These are phyloP conservation scores for Clarireedia hainanense DNA, from an alignment of 2,329 filamentous ascomycete species.

Conservation along the genomic window DNA sequence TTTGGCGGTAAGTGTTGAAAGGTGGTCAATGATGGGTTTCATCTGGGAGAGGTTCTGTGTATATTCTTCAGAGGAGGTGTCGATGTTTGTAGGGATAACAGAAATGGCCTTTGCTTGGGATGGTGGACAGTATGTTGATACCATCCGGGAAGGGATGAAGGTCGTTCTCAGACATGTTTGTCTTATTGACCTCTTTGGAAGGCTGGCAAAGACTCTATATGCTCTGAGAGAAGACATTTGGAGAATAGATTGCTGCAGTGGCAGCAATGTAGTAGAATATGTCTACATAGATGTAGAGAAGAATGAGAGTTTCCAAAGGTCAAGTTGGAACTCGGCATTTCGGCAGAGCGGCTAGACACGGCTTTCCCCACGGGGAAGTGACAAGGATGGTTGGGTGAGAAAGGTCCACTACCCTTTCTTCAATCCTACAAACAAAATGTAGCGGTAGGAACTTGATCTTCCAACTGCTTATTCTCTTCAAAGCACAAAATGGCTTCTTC, in stretches of 20 bases:
- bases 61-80: slow-evolving; percentile 70
- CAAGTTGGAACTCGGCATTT: neutral
- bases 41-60: slow-evolving; percentile 74
- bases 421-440: neutral
- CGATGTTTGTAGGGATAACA: slow-evolving; percentile 66
- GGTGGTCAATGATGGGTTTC: slow-evolving; percentile 59
- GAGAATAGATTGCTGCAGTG: slow-evolving; percentile 14
- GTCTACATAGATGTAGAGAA: slow-evolving; percentile 14
- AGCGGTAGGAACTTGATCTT: neutral
- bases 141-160: slow-evolving; percentile 23
- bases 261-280: slow-evolving; percentile 12
- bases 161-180: slow-evolving; percentile 23
- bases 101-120: slow-evolving; percentile 81
- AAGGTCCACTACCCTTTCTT: neutral
- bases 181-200: slow-evolving; percentile 37
- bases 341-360: neutral
- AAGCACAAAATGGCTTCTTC: slow-evolving; percentile 20
- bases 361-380: neutral
- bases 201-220: slow-evolving; percentile 37
- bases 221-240: slow-evolving; percentile 42
- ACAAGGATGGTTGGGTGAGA: neutral
- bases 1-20: slow-evolving; percentile 62
- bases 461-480: neutral
- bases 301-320: neutral
- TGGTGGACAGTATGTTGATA: slow-evolving; percentile 71